Base-by-base conservation (phyloP, 2,329 filamentous ascomycete genomes). In the Didymella keratinophila region DNA sequence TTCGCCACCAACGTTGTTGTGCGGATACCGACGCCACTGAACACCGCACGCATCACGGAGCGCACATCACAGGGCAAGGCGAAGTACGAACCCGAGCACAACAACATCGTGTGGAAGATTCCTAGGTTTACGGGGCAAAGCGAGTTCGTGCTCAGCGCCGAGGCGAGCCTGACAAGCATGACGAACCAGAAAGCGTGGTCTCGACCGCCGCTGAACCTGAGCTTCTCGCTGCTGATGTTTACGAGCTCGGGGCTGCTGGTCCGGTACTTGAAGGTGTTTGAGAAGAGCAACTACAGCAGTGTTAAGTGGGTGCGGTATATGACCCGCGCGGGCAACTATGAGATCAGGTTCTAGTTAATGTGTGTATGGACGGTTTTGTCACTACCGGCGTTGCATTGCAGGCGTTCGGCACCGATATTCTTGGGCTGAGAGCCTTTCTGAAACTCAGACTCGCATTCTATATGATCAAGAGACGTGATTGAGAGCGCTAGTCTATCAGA, bases 241-340 rank as follows among this genome's bases (percentile, higher is more conserved):
- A 99, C 95, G 20, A 97, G 92, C 74, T 96, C 91, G 0, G 95
- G 95, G 0, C 76, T 99, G 73, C 76, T 99, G 64, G 95, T 99
- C 56, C 84, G 96, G 48, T 99, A 99, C 77, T 80, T 99, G 57
- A 99, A 99, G 80, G 95, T 99, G 1, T 99, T 99, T 81, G 95
- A 99, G 82, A 99, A 99, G 87, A 95, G 87, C 78, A 98, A 98
- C 78, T 99, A 99, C 77, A 96, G 91, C 63, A 97, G 93, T 74
- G 95, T 99, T 47, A 99, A 99, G 79, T 99, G 95, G 95, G 95
- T 99, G 69, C 84, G 95, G 69, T 99, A 99, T 79, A 98, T 99
- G 95, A 99, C 95, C 18, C 88, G 94, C 66, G 95, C 94, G 16
- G 95, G 95, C 27, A 97, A 93, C 78, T 99, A 99, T 78, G 95